Conservation (phyloP, 2,329 filamentous ascomycete species). For the Diaporthe velutina region DNA sequence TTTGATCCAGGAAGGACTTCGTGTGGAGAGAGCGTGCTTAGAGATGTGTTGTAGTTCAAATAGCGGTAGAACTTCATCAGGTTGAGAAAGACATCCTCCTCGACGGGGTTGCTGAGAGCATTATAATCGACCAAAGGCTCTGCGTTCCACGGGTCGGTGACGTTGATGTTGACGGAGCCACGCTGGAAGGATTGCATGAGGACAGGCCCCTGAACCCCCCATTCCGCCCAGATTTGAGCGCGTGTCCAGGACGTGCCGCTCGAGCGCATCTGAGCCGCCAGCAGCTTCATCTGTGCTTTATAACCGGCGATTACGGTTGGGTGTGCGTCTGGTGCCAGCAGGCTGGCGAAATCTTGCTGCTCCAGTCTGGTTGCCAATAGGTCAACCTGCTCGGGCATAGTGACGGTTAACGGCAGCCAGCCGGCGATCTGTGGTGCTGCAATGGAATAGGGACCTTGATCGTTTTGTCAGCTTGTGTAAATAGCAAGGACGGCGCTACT, state of each 20-base stretch:
- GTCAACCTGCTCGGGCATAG: conserved; percentile 47
- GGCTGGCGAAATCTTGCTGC: conserved; percentile 48
- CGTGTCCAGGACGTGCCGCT: conserved; percentile 50
- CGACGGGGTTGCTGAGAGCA: conserved; percentile 53
- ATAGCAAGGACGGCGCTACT: too few species aligned
- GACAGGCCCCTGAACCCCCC: conserved; percentile 1
- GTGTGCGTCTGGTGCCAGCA: conserved; percentile 49
- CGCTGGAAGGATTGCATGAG: conserved; percentile 46
- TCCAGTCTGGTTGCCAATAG: conserved; percentile 49
- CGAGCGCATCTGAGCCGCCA: conserved; percentile 50
- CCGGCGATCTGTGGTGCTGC: conserved; percentile 50
- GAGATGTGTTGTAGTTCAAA: conserved; percentile 52
- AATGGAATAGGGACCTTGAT: conserved; percentile 48
- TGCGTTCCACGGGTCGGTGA: conserved; percentile 51
- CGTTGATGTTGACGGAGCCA: conserved; percentile 53
- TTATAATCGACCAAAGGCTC: conserved; percentile 55
- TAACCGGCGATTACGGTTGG: conserved; percentile 52
- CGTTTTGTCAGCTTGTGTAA: too few species aligned
- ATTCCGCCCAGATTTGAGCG: conserved; percentile 47
- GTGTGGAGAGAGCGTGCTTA: conserved; percentile 47
- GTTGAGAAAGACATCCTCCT: conserved; percentile 54
- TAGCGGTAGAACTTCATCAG: conserved; percentile 52
- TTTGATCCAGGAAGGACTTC: conserved; percentile 49
- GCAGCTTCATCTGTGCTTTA: conserved; percentile 52
- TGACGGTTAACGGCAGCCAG: conserved; percentile 52